Conservation (phyloP, 306 rosid genomes). For the Senna siamea region DNA sequence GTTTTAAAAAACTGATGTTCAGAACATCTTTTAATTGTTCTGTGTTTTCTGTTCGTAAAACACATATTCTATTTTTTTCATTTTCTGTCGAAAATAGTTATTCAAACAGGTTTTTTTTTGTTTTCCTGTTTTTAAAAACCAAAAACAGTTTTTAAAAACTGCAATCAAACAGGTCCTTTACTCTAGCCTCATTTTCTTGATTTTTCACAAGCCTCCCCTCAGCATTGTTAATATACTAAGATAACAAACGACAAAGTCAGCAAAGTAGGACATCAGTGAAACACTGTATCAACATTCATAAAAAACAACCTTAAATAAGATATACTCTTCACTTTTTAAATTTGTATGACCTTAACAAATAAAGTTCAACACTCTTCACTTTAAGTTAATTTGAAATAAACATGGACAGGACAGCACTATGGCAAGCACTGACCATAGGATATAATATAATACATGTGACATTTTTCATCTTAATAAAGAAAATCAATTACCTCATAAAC, state of each 20-base stretch:
- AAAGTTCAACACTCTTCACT: background rate
- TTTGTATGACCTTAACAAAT: background rate
- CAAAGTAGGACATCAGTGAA: background rate
- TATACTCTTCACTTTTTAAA: background rate
- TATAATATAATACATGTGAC: constrained; percentile 2
- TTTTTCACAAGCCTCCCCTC: background rate
- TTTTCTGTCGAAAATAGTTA: no score
- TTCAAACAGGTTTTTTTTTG: no score
- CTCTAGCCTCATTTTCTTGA: background rate
- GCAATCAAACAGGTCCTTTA: no score
- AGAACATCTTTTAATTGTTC: no score
- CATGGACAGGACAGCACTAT: constrained; percentile 17
- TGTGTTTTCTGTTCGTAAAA: no score
- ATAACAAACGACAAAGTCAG: background rate
- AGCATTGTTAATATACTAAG: background rate
- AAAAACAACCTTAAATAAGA: background rate
- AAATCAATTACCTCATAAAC: constrained; percentile 81
- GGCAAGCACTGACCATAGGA: constrained; percentile 22
- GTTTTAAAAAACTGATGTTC: no score
- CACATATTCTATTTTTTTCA: no score
- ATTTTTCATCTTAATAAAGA: constrained; percentile 30
- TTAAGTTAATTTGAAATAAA: constrained; percentile 25
- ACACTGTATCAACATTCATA: constrained; percentile 1
- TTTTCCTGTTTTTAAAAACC: no score
- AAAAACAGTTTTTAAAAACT: no score